phyloP scores from a whole-genome alignment of 177 flowering plant species.

The Vitis hybrid region DNA sequence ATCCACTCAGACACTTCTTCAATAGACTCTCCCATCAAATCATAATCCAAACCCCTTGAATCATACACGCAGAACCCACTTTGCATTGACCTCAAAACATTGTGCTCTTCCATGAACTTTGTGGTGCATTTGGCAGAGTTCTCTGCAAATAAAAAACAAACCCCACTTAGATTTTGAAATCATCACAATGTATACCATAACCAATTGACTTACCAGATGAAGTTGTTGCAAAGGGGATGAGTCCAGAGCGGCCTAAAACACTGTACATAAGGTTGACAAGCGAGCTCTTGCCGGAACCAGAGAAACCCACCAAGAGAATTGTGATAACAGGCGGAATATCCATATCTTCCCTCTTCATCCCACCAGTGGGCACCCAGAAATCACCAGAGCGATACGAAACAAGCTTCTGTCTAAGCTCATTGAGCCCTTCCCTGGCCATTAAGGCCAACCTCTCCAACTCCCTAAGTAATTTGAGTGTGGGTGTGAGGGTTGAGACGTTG shows the following conservation, averaged over 20 bases:
- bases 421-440: constrained; percentile 57
- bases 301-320: constrained; percentile 57
- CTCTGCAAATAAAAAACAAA: constrained; percentile 13
- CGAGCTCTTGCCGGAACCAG: constrained; percentile 76
- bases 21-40: constrained; percentile 30
- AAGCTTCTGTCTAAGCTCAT: constrained; percentile 72
- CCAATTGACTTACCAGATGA: constrained; percentile 41
- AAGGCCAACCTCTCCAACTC: constrained; percentile 71
- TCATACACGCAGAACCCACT: constrained; percentile 79
- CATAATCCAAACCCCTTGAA: constrained; percentile 56
- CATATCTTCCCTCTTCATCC: constrained; percentile 62
- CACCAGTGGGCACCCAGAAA: constrained; percentile 71
- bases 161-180: not conserved
- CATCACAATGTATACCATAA: too few species aligned
- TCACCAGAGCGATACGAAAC: constrained; percentile 57
- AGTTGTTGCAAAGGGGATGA: constrained; percentile 76
- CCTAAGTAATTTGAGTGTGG: constrained; percentile 50
- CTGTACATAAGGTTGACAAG: constrained; percentile 74
- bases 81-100: constrained; percentile 60
- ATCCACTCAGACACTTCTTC: constrained; percentile 53
- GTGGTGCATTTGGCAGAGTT: constrained; percentile 36
- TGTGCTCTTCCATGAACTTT: constrained; percentile 68
- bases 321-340: constrained; percentile 55
- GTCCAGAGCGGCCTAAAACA: constrained; percentile 69
- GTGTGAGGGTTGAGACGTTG: constrained; percentile 34